A percentile compares a stretch with the other conserved stretches of the same genome.
phyloP scores from a whole-genome alignment of 2,329 filamentous ascomycete species.

The Penicillium sp. region DNA sequence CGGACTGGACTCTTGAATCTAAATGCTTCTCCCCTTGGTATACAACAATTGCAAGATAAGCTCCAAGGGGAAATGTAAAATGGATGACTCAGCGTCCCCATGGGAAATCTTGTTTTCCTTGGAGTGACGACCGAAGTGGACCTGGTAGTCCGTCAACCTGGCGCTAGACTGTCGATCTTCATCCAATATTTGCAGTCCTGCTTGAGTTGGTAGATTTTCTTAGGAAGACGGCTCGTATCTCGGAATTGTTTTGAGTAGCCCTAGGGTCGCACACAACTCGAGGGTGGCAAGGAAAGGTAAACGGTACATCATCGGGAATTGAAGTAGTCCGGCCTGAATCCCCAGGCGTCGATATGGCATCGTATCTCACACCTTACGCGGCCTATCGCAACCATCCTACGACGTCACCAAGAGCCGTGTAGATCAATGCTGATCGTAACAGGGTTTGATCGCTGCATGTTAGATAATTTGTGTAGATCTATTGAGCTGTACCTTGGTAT shows the following conservation, averaged over 20 bases:
- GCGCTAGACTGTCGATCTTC: conserved; percentile 13
- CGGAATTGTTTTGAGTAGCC: neutral
- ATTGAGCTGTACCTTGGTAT: neutral
- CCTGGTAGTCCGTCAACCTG: conserved; percentile 8
- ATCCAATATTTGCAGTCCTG: neutral
- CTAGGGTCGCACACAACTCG: neutral
- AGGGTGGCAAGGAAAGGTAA: neutral
- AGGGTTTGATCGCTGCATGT: neutral
- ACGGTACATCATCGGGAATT: neutral
- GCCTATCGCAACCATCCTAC: neutral
- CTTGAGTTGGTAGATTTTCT: neutral
- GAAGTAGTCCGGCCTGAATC: neutral
- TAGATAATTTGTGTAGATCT: neutral
- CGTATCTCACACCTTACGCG: neutral
- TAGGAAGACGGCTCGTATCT: neutral
- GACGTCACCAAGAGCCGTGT: neutral
- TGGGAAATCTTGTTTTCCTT: conserved; percentile 21
- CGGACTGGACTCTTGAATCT: neutral
- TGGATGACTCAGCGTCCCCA: conserved; percentile 18
- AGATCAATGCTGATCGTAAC: neutral
- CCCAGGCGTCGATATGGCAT: neutral
- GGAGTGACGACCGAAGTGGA: conserved; percentile 16
- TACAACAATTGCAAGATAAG: neutral
- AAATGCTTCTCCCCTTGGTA: neutral
- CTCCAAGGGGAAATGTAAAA: neutral